Conservation (phyloP, 202 grass and related monocot species). For the Miscanthus sacchariflorus region DNA sequence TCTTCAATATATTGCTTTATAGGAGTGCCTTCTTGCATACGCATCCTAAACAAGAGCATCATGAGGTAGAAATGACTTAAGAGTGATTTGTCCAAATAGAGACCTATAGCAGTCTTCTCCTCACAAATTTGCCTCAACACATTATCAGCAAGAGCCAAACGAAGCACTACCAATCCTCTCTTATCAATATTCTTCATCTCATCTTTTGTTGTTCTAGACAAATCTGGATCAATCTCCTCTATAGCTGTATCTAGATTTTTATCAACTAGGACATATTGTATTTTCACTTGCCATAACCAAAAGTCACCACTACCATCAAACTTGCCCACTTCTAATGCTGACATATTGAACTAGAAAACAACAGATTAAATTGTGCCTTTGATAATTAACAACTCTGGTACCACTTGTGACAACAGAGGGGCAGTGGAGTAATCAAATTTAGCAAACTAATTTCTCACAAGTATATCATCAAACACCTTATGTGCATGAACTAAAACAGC, state of each 20-base stretch:
- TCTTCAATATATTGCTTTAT: too few species aligned
- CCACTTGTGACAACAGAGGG: neutral
- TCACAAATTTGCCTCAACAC: too few species aligned
- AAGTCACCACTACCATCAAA: conserved; percentile 18
- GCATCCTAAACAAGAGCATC: too few species aligned
- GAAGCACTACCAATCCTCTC: too few species aligned
- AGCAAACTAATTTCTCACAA: too few species aligned
- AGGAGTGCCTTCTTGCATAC: too few species aligned
- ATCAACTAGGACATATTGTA: neutral
- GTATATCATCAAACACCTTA: too few species aligned
- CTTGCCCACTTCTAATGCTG: neutral
- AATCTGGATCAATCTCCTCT: neutral
- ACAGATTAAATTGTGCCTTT: neutral
- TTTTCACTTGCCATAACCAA: conserved; percentile 12
- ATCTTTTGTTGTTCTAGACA: neutral
- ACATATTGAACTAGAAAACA: neutral
- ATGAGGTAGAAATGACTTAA: too few species aligned
- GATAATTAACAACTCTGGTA: neutral
- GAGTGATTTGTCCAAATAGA: neutral
- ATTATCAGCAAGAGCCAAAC: too few species aligned
- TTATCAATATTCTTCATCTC: neutral
- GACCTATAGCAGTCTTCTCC: too few species aligned
- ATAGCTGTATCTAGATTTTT: neutral
- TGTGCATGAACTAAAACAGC: too few species aligned
- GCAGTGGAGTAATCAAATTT: too few species aligned